A percentile compares a stretch with the other conserved stretches of the same genome.
phyloP scores from a whole-genome alignment of 2,329 filamentous ascomycete genomes.

The Aspergillus udagawae region DNA sequence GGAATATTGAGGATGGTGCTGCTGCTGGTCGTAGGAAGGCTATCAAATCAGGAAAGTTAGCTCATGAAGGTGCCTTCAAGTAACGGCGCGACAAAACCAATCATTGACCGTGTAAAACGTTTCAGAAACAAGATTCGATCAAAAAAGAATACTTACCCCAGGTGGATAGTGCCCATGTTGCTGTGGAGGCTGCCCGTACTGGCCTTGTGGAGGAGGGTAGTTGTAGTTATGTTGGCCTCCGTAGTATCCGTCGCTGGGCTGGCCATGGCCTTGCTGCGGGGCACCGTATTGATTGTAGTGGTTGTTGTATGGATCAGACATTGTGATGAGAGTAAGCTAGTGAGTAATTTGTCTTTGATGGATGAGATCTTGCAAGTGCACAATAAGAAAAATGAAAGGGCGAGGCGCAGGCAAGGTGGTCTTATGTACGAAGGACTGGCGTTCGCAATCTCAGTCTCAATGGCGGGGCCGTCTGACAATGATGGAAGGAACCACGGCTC shows the following conservation, averaged over 20 bases:
- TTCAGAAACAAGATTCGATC: background rate
- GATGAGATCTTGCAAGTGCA: background rate
- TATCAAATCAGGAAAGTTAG: slow-evolving; percentile 4
- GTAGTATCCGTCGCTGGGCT: slow-evolving; percentile 15
- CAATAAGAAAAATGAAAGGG: background rate
- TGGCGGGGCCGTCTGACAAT: background rate
- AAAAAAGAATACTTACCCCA: slow-evolving; percentile 17
- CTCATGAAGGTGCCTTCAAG: background rate
- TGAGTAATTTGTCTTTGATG: background rate
- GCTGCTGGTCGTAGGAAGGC: slow-evolving; percentile 12
- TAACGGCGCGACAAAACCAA: background rate
- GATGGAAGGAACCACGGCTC: background rate
- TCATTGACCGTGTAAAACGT: background rate
- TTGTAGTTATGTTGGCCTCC: slow-evolving; percentile 17
- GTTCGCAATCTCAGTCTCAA: background rate
- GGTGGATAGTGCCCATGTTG: slow-evolving; percentile 24
- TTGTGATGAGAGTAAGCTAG: background rate
- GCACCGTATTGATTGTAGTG: slow-evolving; percentile 21
- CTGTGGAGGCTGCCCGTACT: slow-evolving; percentile 17
- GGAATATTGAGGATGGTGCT: slow-evolving; percentile 15
- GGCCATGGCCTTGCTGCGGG: slow-evolving; percentile 7
- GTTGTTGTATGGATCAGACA: slow-evolving; percentile 15
- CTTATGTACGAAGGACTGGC: background rate
- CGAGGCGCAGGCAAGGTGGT: background rate
- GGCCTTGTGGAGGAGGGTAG: slow-evolving; percentile 18